Base-by-base conservation (phyloP, 2,329 filamentous ascomycete species). In the Aureobasidium sp. region DNA sequence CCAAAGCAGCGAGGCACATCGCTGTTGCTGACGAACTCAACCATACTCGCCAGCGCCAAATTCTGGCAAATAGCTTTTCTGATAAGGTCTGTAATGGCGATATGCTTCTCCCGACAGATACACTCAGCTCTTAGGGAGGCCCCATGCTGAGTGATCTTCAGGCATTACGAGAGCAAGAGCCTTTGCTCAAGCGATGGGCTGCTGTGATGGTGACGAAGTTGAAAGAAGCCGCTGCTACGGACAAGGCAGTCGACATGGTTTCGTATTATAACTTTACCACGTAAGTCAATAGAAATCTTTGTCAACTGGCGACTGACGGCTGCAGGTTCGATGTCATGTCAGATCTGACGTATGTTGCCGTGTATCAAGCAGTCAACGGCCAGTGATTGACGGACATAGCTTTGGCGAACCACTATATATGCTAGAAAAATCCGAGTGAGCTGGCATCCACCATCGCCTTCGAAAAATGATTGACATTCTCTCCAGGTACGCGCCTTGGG, bases 231-330 rank as follows among this genome's bases (percentile, higher is more conserved):
- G 73, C 68, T 3, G 76, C 75, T 3, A 77, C 71, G 0, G 85
- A 84, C 1, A 83, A 82, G 2, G 76, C 68, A 57, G 82, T 80
- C 65, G 81, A 86, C 82, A 85, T 88, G 3, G 83, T 63, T 2
- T 8, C 22, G 3, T 59, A 52, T 12, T 60, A 52, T 17, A 60
- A 53, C 22, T 63, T 45, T 20, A 63, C 62, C 15, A 63, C 53
- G 62, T 63, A 39, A 60, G 62, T 53, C 27, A 27, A 8, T 3
- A 17, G 8, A 5, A 31, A 7, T 8, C 2, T 17, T 1, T 5
- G 20, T n/a, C 17, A 14, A 22, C 2, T 11, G 12, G 12, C 3
- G 3, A 36, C 39, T 56, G 31, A 58, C 2, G 4, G 4, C 9
- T n/a, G 29, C 31, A 63, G 62, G 2, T 63, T 63, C 39, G 65